Base-by-base conservation (phyloP, 495 filamentous ascomycete species). In the Haplographium delicatum region DNA sequence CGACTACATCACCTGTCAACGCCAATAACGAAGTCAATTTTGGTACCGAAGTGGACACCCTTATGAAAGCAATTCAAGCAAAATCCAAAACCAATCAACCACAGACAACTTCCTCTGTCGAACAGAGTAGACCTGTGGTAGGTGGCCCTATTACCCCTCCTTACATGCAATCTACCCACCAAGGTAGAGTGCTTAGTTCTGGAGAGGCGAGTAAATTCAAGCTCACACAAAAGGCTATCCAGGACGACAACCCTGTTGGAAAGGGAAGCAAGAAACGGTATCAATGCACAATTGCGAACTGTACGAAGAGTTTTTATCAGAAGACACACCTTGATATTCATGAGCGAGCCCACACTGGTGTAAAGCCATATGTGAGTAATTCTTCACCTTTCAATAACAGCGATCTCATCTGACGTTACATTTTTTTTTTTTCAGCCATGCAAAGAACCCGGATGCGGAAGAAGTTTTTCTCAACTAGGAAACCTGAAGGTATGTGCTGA, bases 301-400 rank as follows among this genome's bases (percentile, higher is more conserved):
- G 91, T 59, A 71, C 76, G 50, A 95, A 93, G 70, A 80, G 74
- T 53, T 96, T 95, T 66, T 80, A 81, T 48, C 91, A 97, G 63
- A 95, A 91, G 66, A 96, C 91, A 2, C 90, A 96, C 63, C 75
- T 96, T 30, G 89, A 95, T 51, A 96, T 94, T 30, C 91, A 97
- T 60, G 85, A 77, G 37, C 79, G 91, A 60, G 84, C 89, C 7
- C 91, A 97, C 61, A 95, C 91, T 3, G 91, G 91, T 16, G 81
- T 89, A 40, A 89, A 89, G 55, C 91, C 91, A 52, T 96, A 91
- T 70, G 88, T 95, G 67, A 74, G 88, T 75, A 5, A 33, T 18
- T 23, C 15, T 22, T 5, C 7, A 31, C 23, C 23, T 26, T 26
- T 11, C 19, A 10, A 26, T 26, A 0, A 1, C 15, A 26, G n/a